Conservation (phyloP, 805 yeast genomes). For the Pichia eremophila region DNA sequence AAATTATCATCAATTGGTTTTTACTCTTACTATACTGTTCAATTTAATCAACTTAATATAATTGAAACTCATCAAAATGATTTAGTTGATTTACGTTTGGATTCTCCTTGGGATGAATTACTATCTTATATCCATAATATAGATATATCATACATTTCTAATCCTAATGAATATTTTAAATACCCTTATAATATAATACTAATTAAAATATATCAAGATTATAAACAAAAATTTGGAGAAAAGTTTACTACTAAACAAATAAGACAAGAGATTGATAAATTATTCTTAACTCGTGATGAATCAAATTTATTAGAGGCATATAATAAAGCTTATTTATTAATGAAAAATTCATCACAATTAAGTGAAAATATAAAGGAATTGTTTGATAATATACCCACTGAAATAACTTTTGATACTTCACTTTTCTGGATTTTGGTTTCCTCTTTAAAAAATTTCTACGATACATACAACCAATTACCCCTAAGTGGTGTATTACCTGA, state of each 20-base stretch:
- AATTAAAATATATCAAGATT: constrained; percentile 38
- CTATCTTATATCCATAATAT: constrained; percentile 38
- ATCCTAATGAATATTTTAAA: constrained; percentile 38
- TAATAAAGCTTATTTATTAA: constrained; percentile 37
- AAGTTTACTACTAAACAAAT: constrained; percentile 17
- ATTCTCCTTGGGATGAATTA: constrained; percentile 65
- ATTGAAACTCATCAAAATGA: constrained; percentile 60
- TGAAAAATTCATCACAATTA: constrained; percentile 28
- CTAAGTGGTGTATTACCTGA: constrained; percentile 73
- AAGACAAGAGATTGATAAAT: constrained; percentile 9
- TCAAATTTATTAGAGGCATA: constrained; percentile 26
- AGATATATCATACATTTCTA: constrained; percentile 37
- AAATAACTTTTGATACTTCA: constrained; percentile 13
- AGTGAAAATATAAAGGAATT: constrained; percentile 21
- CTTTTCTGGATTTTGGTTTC: constrained; percentile 54
- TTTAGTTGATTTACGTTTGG: constrained; percentile 57
- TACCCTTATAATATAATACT: constrained; percentile 63
- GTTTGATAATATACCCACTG: constrained; percentile 13
- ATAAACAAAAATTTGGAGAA: not conserved
- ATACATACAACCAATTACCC: constrained; percentile 41
- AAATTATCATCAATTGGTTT: constrained; percentile 48
- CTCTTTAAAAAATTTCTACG: constrained; percentile 46
- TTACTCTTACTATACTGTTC: constrained; percentile 49
- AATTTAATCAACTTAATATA: constrained; percentile 51
- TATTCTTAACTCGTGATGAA: constrained; percentile 22